Evolutionary conservation across 2,329 filamentous ascomycete species (phyloP), one percentile per base, ranked within the genome.

Genomic region (Volutella citrinella): DNA sequence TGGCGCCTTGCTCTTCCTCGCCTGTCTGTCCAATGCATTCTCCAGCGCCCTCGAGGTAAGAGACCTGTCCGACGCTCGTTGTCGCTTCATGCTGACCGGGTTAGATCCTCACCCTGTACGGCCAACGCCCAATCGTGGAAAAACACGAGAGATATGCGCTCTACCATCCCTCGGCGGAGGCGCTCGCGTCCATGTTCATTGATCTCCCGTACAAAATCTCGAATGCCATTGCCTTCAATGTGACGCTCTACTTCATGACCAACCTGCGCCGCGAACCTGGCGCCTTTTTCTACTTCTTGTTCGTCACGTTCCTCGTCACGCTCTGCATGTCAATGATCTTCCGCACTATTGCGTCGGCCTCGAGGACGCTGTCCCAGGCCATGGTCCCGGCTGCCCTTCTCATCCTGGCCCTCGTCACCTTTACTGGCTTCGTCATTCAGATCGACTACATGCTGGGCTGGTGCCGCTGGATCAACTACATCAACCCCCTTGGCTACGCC

Each of bases 381-480:
- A 58, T 69, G 51, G 59, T 60, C 3, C 62, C 61, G 1, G 55
- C 64, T 7, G 56, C 64, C 0, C 44, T 69, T 4, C 52, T 69
- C 12, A 52, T 55, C 6, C 39, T 57, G 1, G 51, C 49, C 4
- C 2, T 57, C 2, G 40, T 56, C 0, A 56, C 45, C 1, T 57
- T 60, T 41, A 77, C 74, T 1, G 75, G 70, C 43, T 74, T 80
- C 40, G 54, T 64, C 9, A 64, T 67, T 14, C 55, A 54, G 3
- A 48, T 49, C 1, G 38, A 49, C 4, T 55, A 58, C 54, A 84
- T 78, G 76, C 65, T 75, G 10, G 75, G 70, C 2, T 85, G 80
- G 78, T 75, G 75, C 23, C 63, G 74, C 23, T 84, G 80, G 80
- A 80, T 84, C 39, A 77, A 75, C 39, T 82, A 80, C 45, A 60